phyloP scores from a whole-genome alignment of 768 basidiomycete species.

The Amanita muscaria region DNA sequence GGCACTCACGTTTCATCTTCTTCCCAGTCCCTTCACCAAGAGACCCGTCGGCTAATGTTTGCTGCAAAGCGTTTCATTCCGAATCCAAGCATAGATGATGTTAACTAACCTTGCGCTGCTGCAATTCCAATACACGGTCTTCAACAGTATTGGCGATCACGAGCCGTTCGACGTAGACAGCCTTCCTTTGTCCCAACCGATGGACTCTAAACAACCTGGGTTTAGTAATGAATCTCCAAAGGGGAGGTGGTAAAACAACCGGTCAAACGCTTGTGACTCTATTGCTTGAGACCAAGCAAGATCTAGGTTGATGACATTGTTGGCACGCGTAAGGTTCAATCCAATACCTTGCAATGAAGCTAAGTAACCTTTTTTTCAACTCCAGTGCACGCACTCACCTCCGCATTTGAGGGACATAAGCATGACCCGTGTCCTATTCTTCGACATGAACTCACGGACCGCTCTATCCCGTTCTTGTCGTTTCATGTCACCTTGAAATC shows the following conservation, averaged over 20 bases:
- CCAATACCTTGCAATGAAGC: conserved; percentile 31
- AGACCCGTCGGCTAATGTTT: conserved; percentile 50
- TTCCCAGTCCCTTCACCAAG: conserved; percentile 54
- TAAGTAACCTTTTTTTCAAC: not conserved
- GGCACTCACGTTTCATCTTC: conserved; percentile 44
- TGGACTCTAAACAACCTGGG: conserved; percentile 30
- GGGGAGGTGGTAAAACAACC: not conserved
- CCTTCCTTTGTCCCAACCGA: conserved; percentile 44
- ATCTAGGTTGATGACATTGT: conserved; percentile 56
- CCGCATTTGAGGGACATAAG: conserved; percentile 59
- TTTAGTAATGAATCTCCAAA: not conserved
- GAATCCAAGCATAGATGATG: not conserved
- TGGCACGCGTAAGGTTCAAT: conserved; percentile 55
- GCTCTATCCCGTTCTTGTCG: conserved; percentile 42
- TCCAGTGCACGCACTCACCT: conserved; percentile 23
- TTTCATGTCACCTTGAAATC: conserved; percentile 57
- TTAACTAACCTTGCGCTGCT: conserved; percentile 45
- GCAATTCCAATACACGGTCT: conserved; percentile 58
- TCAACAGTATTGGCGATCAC: conserved; percentile 58
- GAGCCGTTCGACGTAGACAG: conserved; percentile 45
- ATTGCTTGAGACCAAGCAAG: conserved; percentile 58
- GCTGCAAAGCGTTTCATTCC: conserved; percentile 18
- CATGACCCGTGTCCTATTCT: conserved; percentile 49
- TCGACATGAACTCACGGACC: conserved; percentile 51
- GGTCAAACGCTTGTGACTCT: conserved; percentile 52